phyloP scores from a whole-genome alignment of 305 asterid genomes.

The Rubia tinctorum region DNA sequence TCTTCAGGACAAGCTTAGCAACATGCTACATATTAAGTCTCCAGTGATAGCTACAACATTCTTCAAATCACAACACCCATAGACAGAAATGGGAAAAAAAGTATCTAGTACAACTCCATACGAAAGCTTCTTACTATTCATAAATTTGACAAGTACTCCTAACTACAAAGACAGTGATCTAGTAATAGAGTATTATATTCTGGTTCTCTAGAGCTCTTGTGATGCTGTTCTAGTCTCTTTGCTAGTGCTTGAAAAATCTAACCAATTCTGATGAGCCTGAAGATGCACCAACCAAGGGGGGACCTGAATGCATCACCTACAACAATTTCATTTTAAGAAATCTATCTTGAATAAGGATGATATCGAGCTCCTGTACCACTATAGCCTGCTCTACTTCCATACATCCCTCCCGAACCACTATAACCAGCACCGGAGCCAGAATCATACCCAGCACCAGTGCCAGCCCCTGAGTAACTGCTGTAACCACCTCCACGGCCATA shows the following conservation, averaged over 20 bases:
- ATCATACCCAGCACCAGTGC: slow-evolving; percentile 76
- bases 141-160: not conserved
- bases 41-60: not conserved
- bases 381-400: slow-evolving; percentile 95
- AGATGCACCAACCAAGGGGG: slow-evolving; percentile 53
- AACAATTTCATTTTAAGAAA: slow-evolving; percentile 48
- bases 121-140: slow-evolving; percentile 17
- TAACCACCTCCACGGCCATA: slow-evolving; percentile 91
- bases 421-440: slow-evolving; percentile 78
- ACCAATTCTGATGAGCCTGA: slow-evolving; percentile 48
- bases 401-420: slow-evolving; percentile 70
- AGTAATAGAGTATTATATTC: slow-evolving; percentile 19
- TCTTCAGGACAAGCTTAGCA: not conserved
- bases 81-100: not conserved
- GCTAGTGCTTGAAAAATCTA: slow-evolving; percentile 61
- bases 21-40: not conserved
- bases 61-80: not conserved
- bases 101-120: slow-evolving; percentile 12
- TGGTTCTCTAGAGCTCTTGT: slow-evolving; percentile 42
- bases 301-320: slow-evolving; percentile 61
- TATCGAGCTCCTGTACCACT: slow-evolving; percentile 70
- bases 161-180: slow-evolving; percentile 14
- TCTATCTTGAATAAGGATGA: slow-evolving; percentile 95
- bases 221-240: slow-evolving; percentile 52
- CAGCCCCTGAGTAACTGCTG: slow-evolving; percentile 61